Base-by-base conservation (phyloP, 2,329 filamentous ascomycete species). In the Beauveria medogensis region DNA sequence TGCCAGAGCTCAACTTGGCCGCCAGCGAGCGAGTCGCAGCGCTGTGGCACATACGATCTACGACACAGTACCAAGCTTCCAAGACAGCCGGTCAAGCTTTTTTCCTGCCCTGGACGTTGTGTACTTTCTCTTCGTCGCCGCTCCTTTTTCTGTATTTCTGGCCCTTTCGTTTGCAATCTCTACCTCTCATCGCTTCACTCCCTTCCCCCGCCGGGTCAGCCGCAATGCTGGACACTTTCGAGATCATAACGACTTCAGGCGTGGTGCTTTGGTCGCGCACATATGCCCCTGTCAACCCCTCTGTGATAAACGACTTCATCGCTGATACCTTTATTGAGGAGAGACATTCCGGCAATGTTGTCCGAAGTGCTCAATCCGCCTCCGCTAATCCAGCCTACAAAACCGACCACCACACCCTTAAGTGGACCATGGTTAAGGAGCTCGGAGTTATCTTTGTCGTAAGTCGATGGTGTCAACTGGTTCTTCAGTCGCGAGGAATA, bases 241-340 rank as follows among this genome's bases (percentile, higher is more conserved):
- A 99, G 76, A 94, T 99, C 66, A 77, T 99, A 64, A 97, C 93
- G 63, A 96, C 93, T 43, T 96, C 92, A 3, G 94, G 94, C 61
- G 92, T 99, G 64, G 94, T 99, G 62, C 84, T 99, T 60, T 99
- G 94, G 94, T 97, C 93, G 64, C 88, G 90, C 72, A 88, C 86
- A 28, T 96, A 93, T 73, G 86, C 88, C 59, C 82, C 88, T 2
- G 86, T 96, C 71, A 92, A 86, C 72, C 84, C 90, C 48, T 86
- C 89, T 68, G 81, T 97, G 65, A 87, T 99, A 79, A 97, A 99
- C 80, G 89, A 85, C 78, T 88, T 99, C 74, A 97, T 99, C 75
- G 87, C 88, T 73, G 92, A 97, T 75, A 91, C 97, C 71, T 97
- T 99, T 73, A 97, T 99, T 71, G 94, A 99, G 77, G 93, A 97